These are phyloP conservation scores for Talaromyces atroroseus DNA, from an alignment of 2,329 filamentous ascomycete genomes.

Conservation along the genomic window DNA sequence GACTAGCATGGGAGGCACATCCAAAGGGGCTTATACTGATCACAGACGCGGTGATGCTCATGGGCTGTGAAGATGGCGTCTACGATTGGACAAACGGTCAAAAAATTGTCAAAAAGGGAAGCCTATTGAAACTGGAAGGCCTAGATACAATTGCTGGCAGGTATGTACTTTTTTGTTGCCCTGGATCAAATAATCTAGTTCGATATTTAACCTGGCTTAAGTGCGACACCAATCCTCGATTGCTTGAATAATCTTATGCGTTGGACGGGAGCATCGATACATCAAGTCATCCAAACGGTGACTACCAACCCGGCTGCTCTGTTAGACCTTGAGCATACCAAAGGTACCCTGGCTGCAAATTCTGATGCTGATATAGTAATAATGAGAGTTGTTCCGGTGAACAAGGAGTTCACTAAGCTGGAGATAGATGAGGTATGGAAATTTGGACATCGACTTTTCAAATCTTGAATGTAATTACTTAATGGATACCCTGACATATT, in stretches of 20 bases:
- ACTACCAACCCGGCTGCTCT: slow-evolving; percentile 72
- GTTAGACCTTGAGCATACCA: slow-evolving; percentile 53
- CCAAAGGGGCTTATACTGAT: slow-evolving; percentile 14
- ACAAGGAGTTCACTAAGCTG: not conserved
- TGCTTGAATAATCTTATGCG: slow-evolving; percentile 76
- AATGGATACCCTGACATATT: too few species aligned
- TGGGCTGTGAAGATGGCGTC: slow-evolving; percentile 16
- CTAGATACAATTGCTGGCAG: slow-evolving; percentile 18
- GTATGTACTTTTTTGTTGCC: slow-evolving; percentile 39
- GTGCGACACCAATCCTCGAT: slow-evolving; percentile 59
- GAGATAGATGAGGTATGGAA: slow-evolving; percentile 4
- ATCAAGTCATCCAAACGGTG: slow-evolving; percentile 65
- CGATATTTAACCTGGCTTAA: not conserved
- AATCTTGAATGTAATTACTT: too few species aligned
- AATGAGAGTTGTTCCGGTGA: slow-evolving; percentile 46
- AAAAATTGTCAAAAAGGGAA: slow-evolving; percentile 12
- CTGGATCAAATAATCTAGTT: not conserved
- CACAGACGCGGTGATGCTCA: slow-evolving; percentile 17
- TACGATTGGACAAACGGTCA: slow-evolving; percentile 15
- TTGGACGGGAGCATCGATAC: slow-evolving; percentile 65
- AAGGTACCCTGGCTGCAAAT: slow-evolving; percentile 56
- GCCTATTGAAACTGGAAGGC: slow-evolving; percentile 12
- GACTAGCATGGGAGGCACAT: slow-evolving; percentile 13
- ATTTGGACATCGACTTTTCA: not conserved
- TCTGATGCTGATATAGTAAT: slow-evolving; percentile 67